Conservation (phyloP, 768 basidiomycete species). For the Lactarius psammicola region DNA sequence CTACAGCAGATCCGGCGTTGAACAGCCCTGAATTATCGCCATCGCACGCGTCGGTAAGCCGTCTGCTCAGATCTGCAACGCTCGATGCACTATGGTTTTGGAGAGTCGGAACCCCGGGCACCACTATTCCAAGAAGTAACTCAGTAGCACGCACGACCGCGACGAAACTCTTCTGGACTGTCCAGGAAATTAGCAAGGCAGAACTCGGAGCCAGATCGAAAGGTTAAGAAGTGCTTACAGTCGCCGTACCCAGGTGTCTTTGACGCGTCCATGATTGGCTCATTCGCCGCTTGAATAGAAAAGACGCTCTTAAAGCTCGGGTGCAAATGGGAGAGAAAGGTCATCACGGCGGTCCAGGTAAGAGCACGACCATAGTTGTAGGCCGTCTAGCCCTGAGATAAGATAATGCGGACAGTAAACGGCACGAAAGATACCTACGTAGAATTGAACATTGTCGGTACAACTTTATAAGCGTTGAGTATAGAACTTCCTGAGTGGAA, state of each 20-base stretch:
- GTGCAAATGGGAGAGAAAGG: conserved; percentile 66
- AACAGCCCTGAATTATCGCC: conserved; percentile 17
- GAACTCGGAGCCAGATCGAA: not conserved
- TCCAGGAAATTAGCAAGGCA: not conserved
- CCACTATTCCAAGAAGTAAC: conserved; percentile 16
- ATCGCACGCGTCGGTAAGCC: not conserved
- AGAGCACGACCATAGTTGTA: conserved; percentile 76
- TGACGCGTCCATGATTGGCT: conserved; percentile 69
- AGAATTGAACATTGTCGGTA: conserved; percentile 67
- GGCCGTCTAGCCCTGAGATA: conserved; percentile 47
- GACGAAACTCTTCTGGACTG: conserved; percentile 13
- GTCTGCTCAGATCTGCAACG: not conserved
- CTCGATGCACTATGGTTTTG: not conserved
- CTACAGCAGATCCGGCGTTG: not conserved
- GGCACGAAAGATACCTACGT: conserved; percentile 43
- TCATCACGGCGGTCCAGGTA: conserved; percentile 82
- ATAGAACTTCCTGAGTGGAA: not conserved
- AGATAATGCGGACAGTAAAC: conserved; percentile 2
- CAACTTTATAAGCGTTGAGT: conserved; percentile 44
- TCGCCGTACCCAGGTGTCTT: conserved; percentile 67
- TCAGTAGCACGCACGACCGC: conserved; percentile 18
- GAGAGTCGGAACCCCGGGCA: not conserved
- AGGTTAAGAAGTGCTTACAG: conserved; percentile 45
- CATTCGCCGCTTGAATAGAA: conserved; percentile 74
- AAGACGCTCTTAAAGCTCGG: conserved; percentile 63